phyloP scores from a whole-genome alignment of 1,284 basidiomycete species.

The Leccinum pallidistipes region DNA sequence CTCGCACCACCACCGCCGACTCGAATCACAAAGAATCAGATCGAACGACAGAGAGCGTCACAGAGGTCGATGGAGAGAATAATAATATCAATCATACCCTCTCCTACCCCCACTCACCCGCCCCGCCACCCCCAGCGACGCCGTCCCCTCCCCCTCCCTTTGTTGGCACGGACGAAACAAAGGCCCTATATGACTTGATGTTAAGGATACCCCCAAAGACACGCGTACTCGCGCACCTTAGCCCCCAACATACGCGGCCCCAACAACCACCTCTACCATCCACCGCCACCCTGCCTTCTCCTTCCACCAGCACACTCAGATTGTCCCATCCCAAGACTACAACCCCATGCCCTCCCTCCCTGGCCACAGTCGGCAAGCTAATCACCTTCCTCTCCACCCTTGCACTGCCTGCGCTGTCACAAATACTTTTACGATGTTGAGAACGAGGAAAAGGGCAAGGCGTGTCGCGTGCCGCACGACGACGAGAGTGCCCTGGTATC shows the following conservation, averaged over 20 bases:
- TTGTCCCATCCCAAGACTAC: neutral
- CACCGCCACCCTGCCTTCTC: conserved; percentile 1
- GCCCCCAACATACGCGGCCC: conserved; percentile 14
- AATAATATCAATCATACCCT: neutral
- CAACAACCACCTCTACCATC: conserved; percentile 15
- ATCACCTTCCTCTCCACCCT: conserved; percentile 57
- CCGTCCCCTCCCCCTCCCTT: conserved; percentile 24
- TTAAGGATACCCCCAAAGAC: conserved; percentile 64
- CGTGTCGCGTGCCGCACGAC: conserved; percentile 55
- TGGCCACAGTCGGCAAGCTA: conserved; percentile 41
- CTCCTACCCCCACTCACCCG: conserved; percentile 1
- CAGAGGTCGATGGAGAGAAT: conserved; percentile 2
- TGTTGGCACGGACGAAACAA: conserved; percentile 18
- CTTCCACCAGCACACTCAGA: neutral
- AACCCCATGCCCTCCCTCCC: conserved; percentile 30
- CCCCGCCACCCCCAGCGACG: conserved; percentile 22
- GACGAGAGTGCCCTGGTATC: conserved; percentile 55
- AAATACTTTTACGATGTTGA: conserved; percentile 58
- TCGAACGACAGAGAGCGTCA: conserved; percentile 7
- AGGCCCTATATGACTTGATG: conserved; percentile 51
- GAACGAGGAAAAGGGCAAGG: conserved; percentile 46
- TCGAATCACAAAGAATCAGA: conserved; percentile 15
- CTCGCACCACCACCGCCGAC: conserved; percentile 23
- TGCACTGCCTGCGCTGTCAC: conserved; percentile 70
- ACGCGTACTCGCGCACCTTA: conserved; percentile 58